Percentiles rank a stretch among this genome's conserved stretches.
phyloP scores from a whole-genome alignment of 257 asterid species.

The Solanum stenotomum region DNA sequence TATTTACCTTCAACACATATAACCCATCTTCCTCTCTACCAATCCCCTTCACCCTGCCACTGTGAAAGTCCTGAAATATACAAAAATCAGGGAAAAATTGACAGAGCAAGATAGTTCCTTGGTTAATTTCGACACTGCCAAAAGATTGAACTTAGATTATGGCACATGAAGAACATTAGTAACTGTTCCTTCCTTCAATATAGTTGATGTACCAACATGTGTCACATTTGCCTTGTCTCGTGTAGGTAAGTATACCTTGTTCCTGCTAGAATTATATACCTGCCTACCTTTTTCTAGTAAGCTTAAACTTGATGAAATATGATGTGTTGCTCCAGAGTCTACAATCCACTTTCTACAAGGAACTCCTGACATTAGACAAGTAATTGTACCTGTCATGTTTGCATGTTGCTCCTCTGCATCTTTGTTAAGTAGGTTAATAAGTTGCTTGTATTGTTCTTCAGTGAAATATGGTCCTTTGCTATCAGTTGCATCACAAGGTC shows the following conservation, averaged over 20 bases:
- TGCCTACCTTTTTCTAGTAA: neutral
- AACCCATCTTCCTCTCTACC: too few species aligned
- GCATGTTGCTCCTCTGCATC: neutral
- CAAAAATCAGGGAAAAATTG: neutral
- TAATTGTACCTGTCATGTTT: neutral
- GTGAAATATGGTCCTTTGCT: neutral
- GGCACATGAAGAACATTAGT: too few species aligned
- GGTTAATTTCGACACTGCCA: neutral
- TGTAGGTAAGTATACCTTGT: neutral
- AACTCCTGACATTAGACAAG: neutral
- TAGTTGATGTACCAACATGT: too few species aligned
- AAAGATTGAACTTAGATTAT: neutral
- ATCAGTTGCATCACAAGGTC: neutral
- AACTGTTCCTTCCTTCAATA: too few species aligned
- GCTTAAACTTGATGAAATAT: neutral
- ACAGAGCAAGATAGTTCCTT: neutral
- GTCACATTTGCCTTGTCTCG: too few species aligned
- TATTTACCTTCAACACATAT: too few species aligned
- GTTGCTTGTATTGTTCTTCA: neutral
- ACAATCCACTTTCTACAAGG: neutral
- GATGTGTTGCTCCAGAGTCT: neutral
- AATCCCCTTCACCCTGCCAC: too few species aligned
- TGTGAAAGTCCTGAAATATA: too few species aligned
- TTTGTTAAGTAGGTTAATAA: neutral
- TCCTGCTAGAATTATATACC: neutral